phyloP scores from a whole-genome alignment of 2,329 filamentous ascomycete genomes.

The Aureobasidium sp. region DNA sequence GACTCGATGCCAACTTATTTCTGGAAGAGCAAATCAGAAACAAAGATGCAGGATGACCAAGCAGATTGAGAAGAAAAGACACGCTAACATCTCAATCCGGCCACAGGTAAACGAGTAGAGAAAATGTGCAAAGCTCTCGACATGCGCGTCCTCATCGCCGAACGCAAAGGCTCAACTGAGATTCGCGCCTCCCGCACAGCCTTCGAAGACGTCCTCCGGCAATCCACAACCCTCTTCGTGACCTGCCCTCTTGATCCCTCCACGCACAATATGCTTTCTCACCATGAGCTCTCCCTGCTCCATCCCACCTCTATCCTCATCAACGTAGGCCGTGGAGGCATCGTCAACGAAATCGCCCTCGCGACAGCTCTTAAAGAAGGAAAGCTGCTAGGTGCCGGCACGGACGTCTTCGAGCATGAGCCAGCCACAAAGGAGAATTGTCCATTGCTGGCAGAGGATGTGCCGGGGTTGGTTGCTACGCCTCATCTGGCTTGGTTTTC shows the following conservation, averaged over 20 bases:
- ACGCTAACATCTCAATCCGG: neutral
- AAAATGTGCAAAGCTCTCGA: conserved; percentile 39
- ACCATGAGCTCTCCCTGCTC: conserved; percentile 40
- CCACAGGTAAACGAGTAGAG: conserved; percentile 36
- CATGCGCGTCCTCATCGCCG: conserved; percentile 45
- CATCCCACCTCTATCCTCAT: conserved; percentile 39
- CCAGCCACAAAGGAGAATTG: conserved; percentile 40
- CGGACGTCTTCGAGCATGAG: conserved; percentile 46
- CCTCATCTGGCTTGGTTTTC: conserved; percentile 51
- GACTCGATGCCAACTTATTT: neutral
- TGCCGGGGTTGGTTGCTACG: conserved; percentile 45
- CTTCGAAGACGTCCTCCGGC: conserved; percentile 32
- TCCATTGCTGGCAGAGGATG: conserved; percentile 38
- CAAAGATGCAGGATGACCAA: too few relatives aligned
- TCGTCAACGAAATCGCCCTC: conserved; percentile 45
- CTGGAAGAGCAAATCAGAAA: neutral
- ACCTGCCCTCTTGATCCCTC: conserved; percentile 23
- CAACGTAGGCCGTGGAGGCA: conserved; percentile 45
- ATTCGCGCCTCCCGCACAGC: conserved; percentile 27
- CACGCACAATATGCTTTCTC: conserved; percentile 23
- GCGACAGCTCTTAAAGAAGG: conserved; percentile 39
- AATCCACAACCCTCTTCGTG: conserved; percentile 34
- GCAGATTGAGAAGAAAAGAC: neutral
- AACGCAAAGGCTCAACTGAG: conserved; percentile 34
- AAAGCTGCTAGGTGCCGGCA: conserved; percentile 43